phyloP scores from a whole-genome alignment of 768 basidiomycete genomes.

The Omphalotus guepiniiformis region DNA sequence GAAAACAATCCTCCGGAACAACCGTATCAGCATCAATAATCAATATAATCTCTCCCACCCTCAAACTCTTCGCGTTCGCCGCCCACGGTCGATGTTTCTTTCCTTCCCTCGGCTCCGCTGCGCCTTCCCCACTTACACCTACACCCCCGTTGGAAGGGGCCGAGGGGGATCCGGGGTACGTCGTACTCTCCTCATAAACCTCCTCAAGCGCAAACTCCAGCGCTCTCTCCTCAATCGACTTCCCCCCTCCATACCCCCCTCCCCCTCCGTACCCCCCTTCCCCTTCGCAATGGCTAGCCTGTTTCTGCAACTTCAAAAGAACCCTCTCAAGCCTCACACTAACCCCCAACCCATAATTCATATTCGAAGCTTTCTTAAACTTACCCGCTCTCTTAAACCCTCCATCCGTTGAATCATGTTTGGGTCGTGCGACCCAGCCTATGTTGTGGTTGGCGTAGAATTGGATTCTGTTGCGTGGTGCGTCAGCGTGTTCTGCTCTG shows the following conservation, averaged over 20 bases:
- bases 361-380: conserved; percentile 85
- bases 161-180: no score
- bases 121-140: conserved; percentile 1
- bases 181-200: conserved; percentile 52
- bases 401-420: conserved; percentile 63
- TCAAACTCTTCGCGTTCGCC: conserved; percentile 66
- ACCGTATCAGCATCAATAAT: conserved; percentile 79
- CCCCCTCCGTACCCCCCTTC: not conserved
- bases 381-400: conserved; percentile 91
- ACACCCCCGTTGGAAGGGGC: no score
- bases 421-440: conserved; percentile 75
- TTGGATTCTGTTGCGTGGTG: conserved; percentile 28
- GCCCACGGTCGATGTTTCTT: conserved; percentile 63
- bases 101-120: conserved; percentile 15
- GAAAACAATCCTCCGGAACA: conserved; percentile 83
- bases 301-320: conserved; percentile 38
- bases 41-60: conserved; percentile 76
- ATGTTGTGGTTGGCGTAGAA: conserved; percentile 76
- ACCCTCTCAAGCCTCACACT: conserved; percentile 58
- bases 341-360: conserved; percentile 73
- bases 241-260: not conserved
- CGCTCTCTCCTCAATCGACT: conserved; percentile 61
- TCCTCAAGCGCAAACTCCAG: conserved; percentile 73
- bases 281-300: not conserved
- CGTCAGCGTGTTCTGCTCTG: not conserved